A percentile compares a stretch with the other conserved stretches of the same genome.
Conservation (phyloP, 768 basidiomycete species). For the Leccinum boreale region DNA sequence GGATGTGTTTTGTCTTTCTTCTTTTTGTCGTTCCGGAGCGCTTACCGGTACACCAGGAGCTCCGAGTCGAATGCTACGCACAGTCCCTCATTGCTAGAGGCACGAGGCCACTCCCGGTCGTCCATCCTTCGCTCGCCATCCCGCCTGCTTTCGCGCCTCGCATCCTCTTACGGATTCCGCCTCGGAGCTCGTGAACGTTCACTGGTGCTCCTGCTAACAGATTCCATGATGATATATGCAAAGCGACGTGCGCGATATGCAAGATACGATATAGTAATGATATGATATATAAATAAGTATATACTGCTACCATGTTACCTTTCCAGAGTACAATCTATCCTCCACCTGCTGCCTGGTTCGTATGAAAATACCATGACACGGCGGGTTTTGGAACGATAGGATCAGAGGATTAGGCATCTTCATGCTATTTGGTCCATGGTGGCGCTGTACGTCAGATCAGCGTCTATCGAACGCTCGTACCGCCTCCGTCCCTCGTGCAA, state of each 20-base stretch:
- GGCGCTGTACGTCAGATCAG: constrained; percentile 46
- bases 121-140: constrained; percentile 21
- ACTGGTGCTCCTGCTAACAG: background rate
- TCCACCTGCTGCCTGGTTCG: background rate
- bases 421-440: constrained; percentile 62
- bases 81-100: constrained; percentile 28
- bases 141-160: constrained; percentile 29
- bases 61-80: constrained; percentile 31
- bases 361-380: background rate
- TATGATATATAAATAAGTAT: background rate
- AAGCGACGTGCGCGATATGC: constrained; percentile 1
- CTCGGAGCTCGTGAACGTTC: background rate
- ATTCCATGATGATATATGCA: background rate
- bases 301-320: background rate
- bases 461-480: constrained; percentile 67
- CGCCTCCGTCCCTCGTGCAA: constrained; percentile 77
- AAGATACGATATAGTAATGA: background rate
- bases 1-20: no score
- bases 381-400: background rate
- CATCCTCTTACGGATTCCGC: background rate
- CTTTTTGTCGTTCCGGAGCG: background rate
- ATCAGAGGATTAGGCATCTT: constrained; percentile 3
- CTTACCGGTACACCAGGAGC: constrained; percentile 14
- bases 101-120: constrained; percentile 14
- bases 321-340: background rate